Evolutionary conservation across 2,329 filamentous ascomycete genomes (phyloP).

Genomic region (Colletotrichum sp.): DNA sequence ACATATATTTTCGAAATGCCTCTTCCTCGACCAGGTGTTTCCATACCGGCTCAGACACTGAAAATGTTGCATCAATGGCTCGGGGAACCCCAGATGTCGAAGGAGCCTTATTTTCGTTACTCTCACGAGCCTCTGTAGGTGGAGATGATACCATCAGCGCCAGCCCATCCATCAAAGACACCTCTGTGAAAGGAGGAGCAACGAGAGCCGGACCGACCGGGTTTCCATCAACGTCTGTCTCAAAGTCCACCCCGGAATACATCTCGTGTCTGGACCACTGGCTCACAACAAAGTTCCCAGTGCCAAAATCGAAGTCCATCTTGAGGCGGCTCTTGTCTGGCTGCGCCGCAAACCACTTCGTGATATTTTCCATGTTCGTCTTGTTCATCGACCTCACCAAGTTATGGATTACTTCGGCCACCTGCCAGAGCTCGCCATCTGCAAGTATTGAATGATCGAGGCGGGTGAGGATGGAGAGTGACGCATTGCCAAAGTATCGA

Average conservation of each 20-base stretch:
- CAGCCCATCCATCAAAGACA: background rate
- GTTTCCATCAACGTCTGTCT: background rate
- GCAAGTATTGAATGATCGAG: accelerated
- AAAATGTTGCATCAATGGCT: background rate
- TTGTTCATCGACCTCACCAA: background rate
- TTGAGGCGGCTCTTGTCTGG: background rate
- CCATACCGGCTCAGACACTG: background rate
- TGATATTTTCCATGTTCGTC: background rate
- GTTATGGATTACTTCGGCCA: background rate
- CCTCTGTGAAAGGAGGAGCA: background rate
- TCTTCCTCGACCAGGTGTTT: accelerated
- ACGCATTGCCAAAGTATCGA: background rate
- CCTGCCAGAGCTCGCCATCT: background rate
- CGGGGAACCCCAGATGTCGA: accelerated
- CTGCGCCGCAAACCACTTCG: background rate
- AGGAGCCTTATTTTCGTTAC: accelerated
- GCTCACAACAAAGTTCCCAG: accelerated
- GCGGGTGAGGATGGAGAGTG: background rate
- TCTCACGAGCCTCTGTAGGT: accelerated
- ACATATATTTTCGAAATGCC: background rate
- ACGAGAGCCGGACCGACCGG: background rate
- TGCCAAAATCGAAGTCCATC: background rate
- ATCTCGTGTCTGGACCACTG: background rate
- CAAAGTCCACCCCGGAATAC: background rate
- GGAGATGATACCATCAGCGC: background rate